Evolutionary conservation across 2,329 filamentous ascomycete genomes (phyloP), one percentile per base, ranked within the genome.

Genomic region (Cladosporium sp.): DNA sequence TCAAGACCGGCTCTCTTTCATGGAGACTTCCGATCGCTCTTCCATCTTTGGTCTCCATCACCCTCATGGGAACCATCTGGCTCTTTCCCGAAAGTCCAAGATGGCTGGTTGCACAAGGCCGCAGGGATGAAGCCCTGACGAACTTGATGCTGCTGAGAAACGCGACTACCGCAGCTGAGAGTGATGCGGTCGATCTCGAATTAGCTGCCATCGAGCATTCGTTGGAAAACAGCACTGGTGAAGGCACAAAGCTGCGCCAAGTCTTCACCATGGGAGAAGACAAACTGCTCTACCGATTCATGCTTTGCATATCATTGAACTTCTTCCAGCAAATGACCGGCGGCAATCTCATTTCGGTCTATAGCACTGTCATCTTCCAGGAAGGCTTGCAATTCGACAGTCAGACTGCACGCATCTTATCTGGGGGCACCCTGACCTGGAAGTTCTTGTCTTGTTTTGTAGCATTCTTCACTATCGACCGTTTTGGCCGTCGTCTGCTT

Each of bases 391-490:
- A 65, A 19, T 56, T 74, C 52, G 60, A 60, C 49, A 59, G 60
- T 12, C 66, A 72, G 43, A 59, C 63, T 1, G 67, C 72, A 8
- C 66, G 68, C n/a, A 62, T 74, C 42, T 66, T 78, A 6, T 69
- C 73, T 7, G 73, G 66, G 2, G 75, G 73, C 20, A 76, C 76
- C 7, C 65, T 80, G 24, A 80, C 78, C 3, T 81, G 57, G 57
- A 80, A 81, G 59, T 79, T 79, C 57, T 57, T 79, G n/a, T 76
- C 73, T 20, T 75, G 72, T 12, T 73, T 78, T 59, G 62, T 77
- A 27, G 70, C 74, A 34, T 75, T 78, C 60, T 69, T 75, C 56
- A 71, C 72, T 49, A 76, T 79, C 54, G 76, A 79, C 56, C 71
- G 75, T 3, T 71, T 78, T 34, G 77, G 76, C 4, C 71, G 74